phyloP scores from a whole-genome alignment of 495 filamentous ascomycete species.

The Podospora fimiseda region DNA sequence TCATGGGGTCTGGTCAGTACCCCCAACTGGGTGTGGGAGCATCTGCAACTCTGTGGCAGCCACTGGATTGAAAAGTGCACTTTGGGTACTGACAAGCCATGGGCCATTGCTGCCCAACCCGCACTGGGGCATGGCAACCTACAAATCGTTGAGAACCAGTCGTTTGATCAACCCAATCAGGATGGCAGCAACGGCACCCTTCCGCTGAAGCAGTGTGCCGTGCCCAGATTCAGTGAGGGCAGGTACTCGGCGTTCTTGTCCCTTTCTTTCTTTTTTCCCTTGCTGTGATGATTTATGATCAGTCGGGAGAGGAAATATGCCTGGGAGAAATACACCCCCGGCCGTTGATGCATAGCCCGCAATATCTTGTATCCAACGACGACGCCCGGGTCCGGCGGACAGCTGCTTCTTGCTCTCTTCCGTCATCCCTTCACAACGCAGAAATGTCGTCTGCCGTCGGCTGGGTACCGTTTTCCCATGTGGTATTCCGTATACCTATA shows the following conservation, averaged over 20 bases:
- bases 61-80: constrained; percentile 23
- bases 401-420: constrained; percentile 14
- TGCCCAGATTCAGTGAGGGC: no score
- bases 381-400: constrained; percentile 8
- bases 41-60: constrained; percentile 20
- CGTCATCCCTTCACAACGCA: constrained; percentile 2
- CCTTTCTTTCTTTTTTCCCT: constrained; percentile 2
- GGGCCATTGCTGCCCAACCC: constrained; percentile 36
- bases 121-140: constrained; percentile 7
- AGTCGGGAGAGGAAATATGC: background rate
- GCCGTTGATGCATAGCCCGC: constrained; percentile 10
- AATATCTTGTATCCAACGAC: constrained; percentile 8
- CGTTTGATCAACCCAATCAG: constrained; percentile 26
- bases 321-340: constrained; percentile 14
- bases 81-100: constrained; percentile 31
- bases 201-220: constrained; percentile 7
- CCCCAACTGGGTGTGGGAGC: constrained; percentile 24
- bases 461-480: no score
- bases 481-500: no score
- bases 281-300: background rate
- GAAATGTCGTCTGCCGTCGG: no score
- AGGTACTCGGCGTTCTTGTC: constrained; percentile 12
- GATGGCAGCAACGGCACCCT: constrained; percentile 11
- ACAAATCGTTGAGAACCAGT: constrained; percentile 26
- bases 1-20: no score